These are phyloP conservation scores for Fusarium odoratissimum DNA, from an alignment of 2,329 filamentous ascomycete species.

Conservation along the genomic window DNA sequence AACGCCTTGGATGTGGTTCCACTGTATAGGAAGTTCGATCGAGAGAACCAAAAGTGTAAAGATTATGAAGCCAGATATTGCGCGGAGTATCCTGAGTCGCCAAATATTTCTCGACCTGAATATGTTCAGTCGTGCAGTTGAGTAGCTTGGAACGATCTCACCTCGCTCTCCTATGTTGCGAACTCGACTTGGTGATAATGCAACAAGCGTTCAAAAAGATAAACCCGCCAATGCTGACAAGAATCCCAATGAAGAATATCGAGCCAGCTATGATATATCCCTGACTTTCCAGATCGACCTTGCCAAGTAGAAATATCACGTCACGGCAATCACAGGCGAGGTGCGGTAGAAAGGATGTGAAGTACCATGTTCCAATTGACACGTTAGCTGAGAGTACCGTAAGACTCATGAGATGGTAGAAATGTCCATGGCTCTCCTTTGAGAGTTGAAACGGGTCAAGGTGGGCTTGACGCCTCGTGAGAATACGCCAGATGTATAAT, in stretches of 20 bases:
- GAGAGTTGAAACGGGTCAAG: constrained; percentile 48
- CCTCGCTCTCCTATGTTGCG: constrained; percentile 39
- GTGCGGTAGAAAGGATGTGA: constrained; percentile 42
- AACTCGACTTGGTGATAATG: constrained; percentile 19
- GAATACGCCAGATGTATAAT: constrained; percentile 48
- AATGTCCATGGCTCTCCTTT: constrained; percentile 40
- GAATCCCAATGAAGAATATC: constrained; percentile 46
- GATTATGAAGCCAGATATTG: constrained; percentile 36
- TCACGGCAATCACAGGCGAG: constrained; percentile 43
- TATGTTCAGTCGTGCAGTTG: neutral
- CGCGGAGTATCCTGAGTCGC: constrained; percentile 36
- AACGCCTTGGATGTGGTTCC: constrained; percentile 47
- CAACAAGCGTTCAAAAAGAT: constrained; percentile 45
- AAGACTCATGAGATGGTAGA: constrained; percentile 44
- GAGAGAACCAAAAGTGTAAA: constrained; percentile 47
- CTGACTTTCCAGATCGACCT: constrained; percentile 42
- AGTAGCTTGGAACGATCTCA: neutral
- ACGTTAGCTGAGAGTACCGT: constrained; percentile 44
- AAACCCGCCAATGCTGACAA: constrained; percentile 39
- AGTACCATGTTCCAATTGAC: constrained; percentile 50
- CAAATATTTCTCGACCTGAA: constrained; percentile 38
- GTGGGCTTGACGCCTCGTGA: constrained; percentile 47
- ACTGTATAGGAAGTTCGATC: constrained; percentile 50
- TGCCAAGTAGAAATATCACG: constrained; percentile 50
- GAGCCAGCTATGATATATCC: constrained; percentile 47